phyloP scores from a whole-genome alignment of 306 rosid species.

The Fragaria ananassa region DNA sequence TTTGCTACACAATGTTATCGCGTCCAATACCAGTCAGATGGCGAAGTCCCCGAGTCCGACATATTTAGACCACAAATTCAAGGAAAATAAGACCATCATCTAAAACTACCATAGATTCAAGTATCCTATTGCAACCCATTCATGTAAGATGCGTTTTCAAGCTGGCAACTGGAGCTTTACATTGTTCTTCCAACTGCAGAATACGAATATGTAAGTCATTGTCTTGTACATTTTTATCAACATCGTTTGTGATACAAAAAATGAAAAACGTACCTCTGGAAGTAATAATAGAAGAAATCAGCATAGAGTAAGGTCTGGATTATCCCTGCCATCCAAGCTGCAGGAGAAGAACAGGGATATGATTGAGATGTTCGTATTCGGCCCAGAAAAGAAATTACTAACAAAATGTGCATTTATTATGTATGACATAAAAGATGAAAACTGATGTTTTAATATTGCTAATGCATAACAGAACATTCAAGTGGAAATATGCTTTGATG shows the following conservation, averaged over 20 bases:
- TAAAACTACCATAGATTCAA: neutral
- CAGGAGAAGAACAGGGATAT: conserved; percentile 16
- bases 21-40: neutral
- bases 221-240: conserved; percentile 13
- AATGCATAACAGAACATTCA: neutral
- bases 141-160: conserved; percentile 31
- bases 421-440: neutral
- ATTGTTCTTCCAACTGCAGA: conserved; percentile 84
- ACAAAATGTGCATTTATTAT: neutral
- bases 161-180: conserved; percentile 81
- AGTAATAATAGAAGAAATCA: conserved; percentile 89
- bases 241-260: neutral
- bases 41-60: neutral
- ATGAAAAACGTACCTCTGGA: conserved; percentile 56
- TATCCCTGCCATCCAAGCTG: conserved; percentile 87
- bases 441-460: neutral
- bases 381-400: neutral
- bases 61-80: conserved; percentile 10
- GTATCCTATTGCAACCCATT: conserved; percentile 3
- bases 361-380: neutral
- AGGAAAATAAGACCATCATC: neutral
- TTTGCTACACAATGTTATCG: neutral
- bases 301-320: conserved; percentile 82
- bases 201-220: conserved; percentile 14
- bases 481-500: neutral